Conservation (phyloP, 1,284 basidiomycete species). For the Phaffia rhodozyma region DNA sequence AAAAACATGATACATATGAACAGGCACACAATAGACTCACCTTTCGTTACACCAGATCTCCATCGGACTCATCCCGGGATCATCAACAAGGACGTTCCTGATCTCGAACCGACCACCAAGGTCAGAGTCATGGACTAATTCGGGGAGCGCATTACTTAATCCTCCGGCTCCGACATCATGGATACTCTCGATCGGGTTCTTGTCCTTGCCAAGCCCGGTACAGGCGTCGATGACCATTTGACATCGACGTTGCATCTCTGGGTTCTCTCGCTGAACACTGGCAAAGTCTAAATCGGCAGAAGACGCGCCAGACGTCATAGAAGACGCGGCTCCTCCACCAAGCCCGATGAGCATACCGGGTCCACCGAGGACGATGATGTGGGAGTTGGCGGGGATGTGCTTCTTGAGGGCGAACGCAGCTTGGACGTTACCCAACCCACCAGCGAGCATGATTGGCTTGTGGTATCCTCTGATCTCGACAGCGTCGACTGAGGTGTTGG, state of each 20-base stretch:
- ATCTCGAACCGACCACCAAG: conserved; percentile 92
- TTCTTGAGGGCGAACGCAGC: conserved; percentile 66
- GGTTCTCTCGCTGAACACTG: conserved; percentile 93
- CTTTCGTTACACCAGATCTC: conserved; percentile 99
- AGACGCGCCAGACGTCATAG: conserved; percentile 75
- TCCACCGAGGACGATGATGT: conserved; percentile 89
- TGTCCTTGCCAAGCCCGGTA: conserved; percentile 47
- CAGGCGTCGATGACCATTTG: conserved; percentile 97
- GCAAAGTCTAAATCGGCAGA: conserved; percentile 92
- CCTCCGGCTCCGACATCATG: conserved; percentile 98
- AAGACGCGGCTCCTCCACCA: conserved; percentile 90
- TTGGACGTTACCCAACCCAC: conserved; percentile 86
- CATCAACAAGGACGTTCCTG: conserved; percentile 80
- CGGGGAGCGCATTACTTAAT: conserved; percentile 89
- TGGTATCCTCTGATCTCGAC: conserved; percentile 85
- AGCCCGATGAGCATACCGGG: conserved; percentile 94
- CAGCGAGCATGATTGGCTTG: conserved; percentile 99
- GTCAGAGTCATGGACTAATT: conserved; percentile 88
- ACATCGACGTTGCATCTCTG: conserved; percentile 93
- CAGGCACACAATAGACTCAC: neutral
- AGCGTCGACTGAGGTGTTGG: conserved; percentile 36
- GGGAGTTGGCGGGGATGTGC: conserved; percentile 61
- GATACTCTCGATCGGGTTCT: conserved; percentile 84
- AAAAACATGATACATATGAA: neutral
- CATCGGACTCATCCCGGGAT: conserved; percentile 93